Evolutionary conservation across 768 basidiomycete genomes (phyloP).

Genomic region (Kwoniella sp.): DNA sequence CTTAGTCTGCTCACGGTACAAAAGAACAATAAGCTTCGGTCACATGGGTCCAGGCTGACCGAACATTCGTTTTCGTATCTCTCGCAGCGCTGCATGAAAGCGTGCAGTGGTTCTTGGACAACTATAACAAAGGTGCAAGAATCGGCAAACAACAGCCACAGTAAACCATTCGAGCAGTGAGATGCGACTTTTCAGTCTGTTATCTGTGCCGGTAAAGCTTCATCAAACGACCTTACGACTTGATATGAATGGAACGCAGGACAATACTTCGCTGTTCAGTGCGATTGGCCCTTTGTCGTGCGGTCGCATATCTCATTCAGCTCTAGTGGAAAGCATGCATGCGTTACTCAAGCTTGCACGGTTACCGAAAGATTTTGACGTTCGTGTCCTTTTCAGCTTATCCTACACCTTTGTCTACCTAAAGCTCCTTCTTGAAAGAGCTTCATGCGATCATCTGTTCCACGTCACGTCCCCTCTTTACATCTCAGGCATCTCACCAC

Average conservation of each 20-base stretch:
- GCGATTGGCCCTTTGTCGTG: no score
- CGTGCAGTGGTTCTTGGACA: constrained; percentile 84
- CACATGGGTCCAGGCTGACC: no score
- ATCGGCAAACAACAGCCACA: background rate
- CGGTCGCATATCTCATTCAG: background rate
- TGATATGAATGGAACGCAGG: no score
- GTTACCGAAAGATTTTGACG: background rate
- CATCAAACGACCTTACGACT: no score
- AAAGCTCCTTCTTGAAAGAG: no score
- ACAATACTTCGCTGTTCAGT: no score
- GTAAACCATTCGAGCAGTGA: no score
- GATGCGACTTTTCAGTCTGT: no score
- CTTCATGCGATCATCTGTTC: no score
- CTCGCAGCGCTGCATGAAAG: constrained; percentile 70
- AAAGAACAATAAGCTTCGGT: no score
- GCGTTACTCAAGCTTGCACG: background rate
- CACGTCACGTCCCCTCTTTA: constrained; percentile 19
- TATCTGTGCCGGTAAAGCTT: no score
- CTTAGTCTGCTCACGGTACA: no score
- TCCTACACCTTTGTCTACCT: background rate
- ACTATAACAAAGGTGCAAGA: constrained; percentile 65
- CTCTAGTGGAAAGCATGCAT: background rate
- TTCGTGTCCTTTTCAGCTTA: background rate
- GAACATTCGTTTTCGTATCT: background rate
- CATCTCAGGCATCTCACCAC: constrained; percentile 40